A percentile compares a stretch with the other conserved stretches of the same genome.
Conservation (phyloP, 805 yeast genomes). For the Sugiyamaella mastotermitis region DNA sequence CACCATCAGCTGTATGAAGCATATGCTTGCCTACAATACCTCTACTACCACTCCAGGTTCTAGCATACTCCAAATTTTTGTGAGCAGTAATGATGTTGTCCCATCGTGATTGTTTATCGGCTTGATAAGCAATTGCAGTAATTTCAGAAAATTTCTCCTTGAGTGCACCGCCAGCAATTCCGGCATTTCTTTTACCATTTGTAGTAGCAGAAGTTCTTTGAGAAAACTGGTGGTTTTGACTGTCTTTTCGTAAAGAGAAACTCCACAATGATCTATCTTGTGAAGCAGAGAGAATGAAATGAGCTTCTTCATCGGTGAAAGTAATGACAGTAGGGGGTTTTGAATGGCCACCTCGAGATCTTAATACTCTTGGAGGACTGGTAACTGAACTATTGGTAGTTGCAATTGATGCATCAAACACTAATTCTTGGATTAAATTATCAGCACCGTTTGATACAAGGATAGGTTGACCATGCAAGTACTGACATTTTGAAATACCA, state of each 20-base stretch:
- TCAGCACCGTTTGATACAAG: slow-evolving; percentile 87
- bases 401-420: slow-evolving; percentile 83
- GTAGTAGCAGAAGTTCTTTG: slow-evolving; percentile 42
- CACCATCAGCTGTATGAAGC: slow-evolving; percentile 70
- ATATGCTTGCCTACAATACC: slow-evolving; percentile 75
- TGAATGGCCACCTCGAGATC: slow-evolving; percentile 97
- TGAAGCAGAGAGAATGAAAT: slow-evolving; percentile 80
- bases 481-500: slow-evolving; percentile 68
- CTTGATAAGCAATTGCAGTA: slow-evolving; percentile 61
- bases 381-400: slow-evolving; percentile 48
- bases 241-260: slow-evolving; percentile 89
- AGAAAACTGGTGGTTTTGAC: slow-evolving; percentile 90
- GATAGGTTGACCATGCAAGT: slow-evolving; percentile 88
- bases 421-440: slow-evolving; percentile 81
- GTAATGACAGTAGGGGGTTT: slow-evolving; percentile 73
- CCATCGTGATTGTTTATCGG: slow-evolving; percentile 83
- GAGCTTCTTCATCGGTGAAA: slow-evolving; percentile 78
- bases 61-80: slow-evolving; percentile 72
- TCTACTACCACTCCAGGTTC: slow-evolving; percentile 81
- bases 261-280: slow-evolving; percentile 84
- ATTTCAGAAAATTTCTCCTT: slow-evolving; percentile 76
- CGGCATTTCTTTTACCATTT: slow-evolving; percentile 32
- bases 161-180: slow-evolving; percentile 36
- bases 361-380: slow-evolving; percentile 82
- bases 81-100: slow-evolving; percentile 89